Percentiles rank a stretch among this genome's conserved stretches.
phyloP scores from a whole-genome alignment of 345 rosid genomes.

The Eucalyptus sp. region DNA sequence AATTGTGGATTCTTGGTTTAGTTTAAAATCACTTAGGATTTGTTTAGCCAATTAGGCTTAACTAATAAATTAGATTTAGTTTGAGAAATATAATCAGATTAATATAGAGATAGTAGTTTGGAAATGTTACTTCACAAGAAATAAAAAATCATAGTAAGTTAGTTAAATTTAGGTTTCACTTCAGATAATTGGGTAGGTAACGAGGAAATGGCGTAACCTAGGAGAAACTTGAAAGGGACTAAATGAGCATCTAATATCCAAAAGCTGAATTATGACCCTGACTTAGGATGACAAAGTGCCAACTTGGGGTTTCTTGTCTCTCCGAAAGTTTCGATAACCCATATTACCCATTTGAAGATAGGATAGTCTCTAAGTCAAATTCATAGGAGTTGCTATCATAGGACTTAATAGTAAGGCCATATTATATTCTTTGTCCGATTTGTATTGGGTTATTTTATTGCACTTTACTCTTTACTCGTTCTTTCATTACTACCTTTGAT shows the following conservation, averaged over 20 bases:
- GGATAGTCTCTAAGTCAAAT: not conserved
- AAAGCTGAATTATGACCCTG: too few relatives aligned
- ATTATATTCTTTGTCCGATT: too few relatives aligned
- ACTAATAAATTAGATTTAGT: not conserved
- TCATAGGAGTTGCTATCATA: rapidly evolving
- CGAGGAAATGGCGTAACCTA: not conserved
- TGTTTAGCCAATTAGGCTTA: not conserved
- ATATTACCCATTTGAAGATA: not conserved
- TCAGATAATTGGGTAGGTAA: not conserved
- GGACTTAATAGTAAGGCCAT: too few relatives aligned
- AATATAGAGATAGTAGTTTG: not conserved
- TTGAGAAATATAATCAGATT: not conserved
- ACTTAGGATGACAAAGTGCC: not conserved
- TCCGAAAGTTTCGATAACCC: not conserved
- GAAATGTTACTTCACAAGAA: not conserved
- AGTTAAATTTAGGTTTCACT: not conserved
- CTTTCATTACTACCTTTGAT: too few relatives aligned
- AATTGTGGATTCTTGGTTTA: too few relatives aligned
- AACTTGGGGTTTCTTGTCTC: not conserved
- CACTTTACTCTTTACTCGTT: too few relatives aligned
- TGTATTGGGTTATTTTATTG: too few relatives aligned
- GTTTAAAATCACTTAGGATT: not conserved
- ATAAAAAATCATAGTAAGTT: too few relatives aligned
- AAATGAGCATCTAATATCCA: too few relatives aligned
- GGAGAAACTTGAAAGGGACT: too few relatives aligned